Conservation (phyloP, 1,139 yeast genomes). For the Nakaseomyces nivariensis region DNA sequence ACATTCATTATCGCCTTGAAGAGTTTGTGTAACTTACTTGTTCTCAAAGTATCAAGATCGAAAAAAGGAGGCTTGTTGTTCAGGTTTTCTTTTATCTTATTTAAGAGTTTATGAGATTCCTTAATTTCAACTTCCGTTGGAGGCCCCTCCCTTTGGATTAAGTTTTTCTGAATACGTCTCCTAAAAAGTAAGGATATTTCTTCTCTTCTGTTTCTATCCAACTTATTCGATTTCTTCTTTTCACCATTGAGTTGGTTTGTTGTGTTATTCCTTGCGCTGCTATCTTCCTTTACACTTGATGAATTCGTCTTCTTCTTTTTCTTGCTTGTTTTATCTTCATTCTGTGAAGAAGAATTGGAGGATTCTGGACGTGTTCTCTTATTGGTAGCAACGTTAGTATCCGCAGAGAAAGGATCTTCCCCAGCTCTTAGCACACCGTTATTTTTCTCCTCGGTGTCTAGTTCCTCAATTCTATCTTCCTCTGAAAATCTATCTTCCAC, state of each 20-base stretch:
- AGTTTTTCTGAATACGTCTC: constrained; percentile 25
- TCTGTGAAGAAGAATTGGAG: not conserved
- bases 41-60: constrained; percentile 22
- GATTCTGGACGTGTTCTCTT: not conserved
- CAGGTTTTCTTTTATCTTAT: constrained; percentile 20
- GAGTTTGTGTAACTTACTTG: constrained; percentile 25
- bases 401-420: constrained; percentile 24
- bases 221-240: constrained; percentile 12
- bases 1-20: constrained; percentile 24
- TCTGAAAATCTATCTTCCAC: constrained; percentile 18
- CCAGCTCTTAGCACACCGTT: constrained; percentile 15
- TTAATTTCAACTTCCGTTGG: constrained; percentile 20
- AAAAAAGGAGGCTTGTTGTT: constrained; percentile 24
- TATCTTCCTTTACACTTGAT: not conserved
- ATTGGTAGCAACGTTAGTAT: constrained; percentile 5
- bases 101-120: constrained; percentile 23
- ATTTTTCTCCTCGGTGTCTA: constrained; percentile 11
- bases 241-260: not conserved
- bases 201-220: constrained; percentile 21
- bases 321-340: not conserved
- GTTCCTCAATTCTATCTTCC: constrained; percentile 21
- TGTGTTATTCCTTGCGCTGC: not conserved
- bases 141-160: constrained; percentile 25
- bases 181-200: constrained; percentile 26
- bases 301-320: not conserved